A percentile compares a stretch with the other conserved stretches of the same genome.
phyloP scores from a whole-genome alignment of 495 filamentous ascomycete species.

The Friedmanniomyces simplex region DNA sequence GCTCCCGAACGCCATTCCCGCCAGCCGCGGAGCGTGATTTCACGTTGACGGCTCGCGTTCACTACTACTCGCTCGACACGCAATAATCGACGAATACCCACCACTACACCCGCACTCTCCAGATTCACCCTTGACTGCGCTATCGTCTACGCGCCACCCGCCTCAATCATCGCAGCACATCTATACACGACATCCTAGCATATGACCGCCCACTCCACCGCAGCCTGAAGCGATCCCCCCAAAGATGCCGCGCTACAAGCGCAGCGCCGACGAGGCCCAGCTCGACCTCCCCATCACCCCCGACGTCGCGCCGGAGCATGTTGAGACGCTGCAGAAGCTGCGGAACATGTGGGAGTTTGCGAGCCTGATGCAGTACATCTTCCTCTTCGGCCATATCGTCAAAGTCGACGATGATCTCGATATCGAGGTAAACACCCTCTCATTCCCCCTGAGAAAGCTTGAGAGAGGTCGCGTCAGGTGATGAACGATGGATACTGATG shows the following conservation, averaged over 20 bases:
- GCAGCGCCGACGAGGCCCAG: slow-evolving; percentile 15
- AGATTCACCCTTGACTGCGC: too few species aligned
- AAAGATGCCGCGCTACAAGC: slow-evolving; percentile 24
- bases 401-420: slow-evolving; percentile 80
- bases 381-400: slow-evolving; percentile 75
- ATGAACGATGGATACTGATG: not conserved
- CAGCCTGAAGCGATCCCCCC: not conserved
- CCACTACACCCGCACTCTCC: too few species aligned
- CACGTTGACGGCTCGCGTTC: not conserved
- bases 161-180: too few species aligned
- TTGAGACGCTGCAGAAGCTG: slow-evolving; percentile 38
- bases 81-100: too few species aligned
- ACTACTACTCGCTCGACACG: not conserved
- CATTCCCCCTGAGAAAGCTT: not conserved
- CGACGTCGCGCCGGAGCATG: slow-evolving; percentile 4
- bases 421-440: slow-evolving; percentile 54
- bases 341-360: slow-evolving; percentile 93
- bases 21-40: not conserved
- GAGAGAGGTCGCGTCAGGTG: not conserved
- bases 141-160: too few species aligned
- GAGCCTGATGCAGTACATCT: slow-evolving; percentile 85
- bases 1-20: not conserved
- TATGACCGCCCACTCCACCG: not conserved
- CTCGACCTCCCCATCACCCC: slow-evolving; percentile 13
- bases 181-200: not conserved